These are phyloP conservation scores for Areca catechu DNA, from an alignment of 176 grass and related monocot species.

Conservation along the genomic window DNA sequence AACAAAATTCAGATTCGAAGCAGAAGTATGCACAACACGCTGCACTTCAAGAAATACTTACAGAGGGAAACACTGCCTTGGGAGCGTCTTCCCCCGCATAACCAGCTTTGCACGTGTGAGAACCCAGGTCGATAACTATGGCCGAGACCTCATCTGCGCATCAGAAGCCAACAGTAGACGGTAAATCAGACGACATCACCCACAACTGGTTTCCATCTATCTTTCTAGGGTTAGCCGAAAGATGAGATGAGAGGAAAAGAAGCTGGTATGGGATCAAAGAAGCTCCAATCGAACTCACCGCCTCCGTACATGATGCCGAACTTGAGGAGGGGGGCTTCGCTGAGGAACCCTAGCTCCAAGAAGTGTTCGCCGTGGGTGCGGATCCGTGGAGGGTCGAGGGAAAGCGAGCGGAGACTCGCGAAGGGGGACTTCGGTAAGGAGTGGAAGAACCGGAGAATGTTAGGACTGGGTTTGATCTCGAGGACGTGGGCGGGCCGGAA, in stretches of 20 bases:
- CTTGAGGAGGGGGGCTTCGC: neutral
- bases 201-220: neutral
- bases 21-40: no score
- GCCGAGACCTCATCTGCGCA: slow-evolving; percentile 88
- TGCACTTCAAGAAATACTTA: slow-evolving; percentile 14
- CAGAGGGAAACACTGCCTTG: slow-evolving; percentile 92
- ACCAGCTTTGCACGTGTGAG: slow-evolving; percentile 95
- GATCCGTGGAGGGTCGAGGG: no score
- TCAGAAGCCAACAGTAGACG: neutral
- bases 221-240: slow-evolving; percentile 21
- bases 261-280: neutral
- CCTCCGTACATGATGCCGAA: slow-evolving; percentile 82
- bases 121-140: slow-evolving; percentile 92
- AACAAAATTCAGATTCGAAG: no score
- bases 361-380: no score
- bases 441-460: no score
- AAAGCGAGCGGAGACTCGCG: no score
- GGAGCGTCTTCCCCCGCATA: slow-evolving; percentile 96
- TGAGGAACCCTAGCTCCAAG: no score
- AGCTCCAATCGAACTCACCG: slow-evolving; percentile 41
- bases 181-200: neutral
- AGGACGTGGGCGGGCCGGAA: no score
- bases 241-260: slow-evolving; percentile 1
- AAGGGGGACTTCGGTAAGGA: no score
- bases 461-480: no score